Evolutionary conservation across 2,329 filamentous ascomycete genomes (phyloP).

Genomic region (Exophiala xenobiotica): DNA sequence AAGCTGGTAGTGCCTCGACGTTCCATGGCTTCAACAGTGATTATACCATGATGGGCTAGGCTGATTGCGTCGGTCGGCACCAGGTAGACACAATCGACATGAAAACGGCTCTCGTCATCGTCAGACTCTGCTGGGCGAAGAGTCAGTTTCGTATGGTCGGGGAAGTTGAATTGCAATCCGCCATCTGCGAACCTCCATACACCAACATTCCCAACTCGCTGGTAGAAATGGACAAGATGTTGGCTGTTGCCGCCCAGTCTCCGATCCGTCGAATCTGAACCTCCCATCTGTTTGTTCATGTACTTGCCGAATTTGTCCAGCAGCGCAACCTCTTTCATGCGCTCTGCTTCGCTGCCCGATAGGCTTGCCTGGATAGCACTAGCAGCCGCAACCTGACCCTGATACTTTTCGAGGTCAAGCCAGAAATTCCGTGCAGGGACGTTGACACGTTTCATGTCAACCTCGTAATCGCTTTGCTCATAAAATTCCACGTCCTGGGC

Average conservation of each 20-base stretch:
- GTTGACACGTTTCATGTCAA: conserved; percentile 43
- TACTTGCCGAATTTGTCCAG: conserved; percentile 54
- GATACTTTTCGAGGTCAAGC: conserved; percentile 24
- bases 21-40: conserved; percentile 42
- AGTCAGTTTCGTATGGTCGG: conserved; percentile 53
- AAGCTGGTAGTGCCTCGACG: conserved; percentile 29
- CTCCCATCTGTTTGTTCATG: conserved; percentile 50
- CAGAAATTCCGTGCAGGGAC: conserved; percentile 42
- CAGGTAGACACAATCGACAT: conserved; percentile 50
- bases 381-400: conserved; percentile 27
- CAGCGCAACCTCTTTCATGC: conserved; percentile 49
- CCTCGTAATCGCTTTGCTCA: conserved; percentile 42
- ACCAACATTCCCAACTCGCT: conserved; percentile 53
- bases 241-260: conserved; percentile 31
- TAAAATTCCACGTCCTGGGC: conserved; percentile 47
- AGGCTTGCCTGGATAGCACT: conserved; percentile 30
- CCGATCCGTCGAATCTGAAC: conserved; percentile 36
- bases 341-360: conserved; percentile 43
- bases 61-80: conserved; percentile 47
- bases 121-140: conserved; percentile 36
- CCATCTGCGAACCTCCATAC: conserved; percentile 53
- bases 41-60: conserved; percentile 41
- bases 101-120: conserved; percentile 28
- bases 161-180: conserved; percentile 54
- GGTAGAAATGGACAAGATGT: conserved; percentile 52